phyloP scores from a whole-genome alignment of 2,329 filamentous ascomycete genomes.

The Bipolaris zeicola region DNA sequence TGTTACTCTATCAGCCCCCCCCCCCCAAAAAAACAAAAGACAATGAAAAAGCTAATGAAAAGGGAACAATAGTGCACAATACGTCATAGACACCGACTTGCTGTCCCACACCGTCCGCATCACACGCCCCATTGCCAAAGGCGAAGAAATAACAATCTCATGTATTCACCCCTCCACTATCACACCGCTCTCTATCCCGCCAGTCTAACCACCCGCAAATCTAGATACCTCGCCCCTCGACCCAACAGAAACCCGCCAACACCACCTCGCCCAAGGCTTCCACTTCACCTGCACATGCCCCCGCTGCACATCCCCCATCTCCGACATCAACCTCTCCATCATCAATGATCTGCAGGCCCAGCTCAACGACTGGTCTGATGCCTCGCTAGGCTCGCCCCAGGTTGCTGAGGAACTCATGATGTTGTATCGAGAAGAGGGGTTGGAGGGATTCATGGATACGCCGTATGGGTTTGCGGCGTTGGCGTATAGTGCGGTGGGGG shows the following conservation, averaged over 20 bases:
- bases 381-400: slow-evolving; percentile 17
- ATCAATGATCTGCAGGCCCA: slow-evolving; percentile 41
- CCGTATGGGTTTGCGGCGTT: slow-evolving; percentile 51
- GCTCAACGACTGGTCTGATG: slow-evolving; percentile 39
- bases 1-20: too few relatives aligned
- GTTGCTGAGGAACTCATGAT: slow-evolving; percentile 43
- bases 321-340: slow-evolving; percentile 38
- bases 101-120: slow-evolving; percentile 51
- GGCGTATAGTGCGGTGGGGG: slow-evolving; percentile 46
- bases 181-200: background rate
- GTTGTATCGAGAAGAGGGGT: slow-evolving; percentile 45
- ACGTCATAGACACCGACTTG: slow-evolving; percentile 43
- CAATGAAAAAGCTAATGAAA: background rate
- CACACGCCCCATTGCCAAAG: slow-evolving; percentile 39
- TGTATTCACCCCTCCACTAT: slow-evolving; percentile 24
- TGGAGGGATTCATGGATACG: slow-evolving; percentile 49
- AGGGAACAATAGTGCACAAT: slow-evolving; percentile 44
- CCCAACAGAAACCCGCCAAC: slow-evolving; percentile 35
- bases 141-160: slow-evolving; percentile 52
- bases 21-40: background rate
- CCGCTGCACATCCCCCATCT: slow-evolving; percentile 40
- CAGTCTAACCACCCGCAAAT: background rate
- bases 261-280: slow-evolving; percentile 42
- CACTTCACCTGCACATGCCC: slow-evolving; percentile 51
- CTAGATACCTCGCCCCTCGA: slow-evolving; percentile 47